These are phyloP conservation scores for Entelexis sorbosivorans DNA, from an alignment of 1,139 yeast genomes.

Conservation along the genomic window DNA sequence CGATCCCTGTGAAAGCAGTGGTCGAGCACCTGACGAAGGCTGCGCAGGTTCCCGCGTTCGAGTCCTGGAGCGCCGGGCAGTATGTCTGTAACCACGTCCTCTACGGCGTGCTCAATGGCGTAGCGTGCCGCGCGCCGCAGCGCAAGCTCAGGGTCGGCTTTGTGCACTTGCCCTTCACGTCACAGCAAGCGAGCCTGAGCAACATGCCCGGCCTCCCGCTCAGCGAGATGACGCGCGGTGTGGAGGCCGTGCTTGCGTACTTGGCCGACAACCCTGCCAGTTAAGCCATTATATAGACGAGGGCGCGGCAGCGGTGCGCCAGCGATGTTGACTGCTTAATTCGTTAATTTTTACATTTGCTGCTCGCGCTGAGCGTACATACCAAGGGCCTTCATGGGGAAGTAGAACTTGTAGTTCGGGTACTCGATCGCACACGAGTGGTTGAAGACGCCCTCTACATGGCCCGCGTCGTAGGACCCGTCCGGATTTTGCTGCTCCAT, in stretches of 20 bases:
- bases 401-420: slow-evolving; percentile 82
- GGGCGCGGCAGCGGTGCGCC: too few relatives aligned
- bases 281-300: too few relatives aligned
- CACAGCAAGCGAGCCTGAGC: slow-evolving; percentile 10
- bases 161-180: slow-evolving; percentile 20
- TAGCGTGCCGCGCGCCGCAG: not conserved
- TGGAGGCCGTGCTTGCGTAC: slow-evolving; percentile 3
- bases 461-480: slow-evolving; percentile 84
- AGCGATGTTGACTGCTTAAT: too few relatives aligned
- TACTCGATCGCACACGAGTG: slow-evolving; percentile 90
- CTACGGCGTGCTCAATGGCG: slow-evolving; percentile 18
- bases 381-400: slow-evolving; percentile 89
- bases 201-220: slow-evolving; percentile 9
- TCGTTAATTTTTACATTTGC: not conserved
- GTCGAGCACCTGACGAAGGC: slow-evolving; percentile 7
- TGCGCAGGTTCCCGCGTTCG: slow-evolving; percentile 8
- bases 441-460: slow-evolving; percentile 91
- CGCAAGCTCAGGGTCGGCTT: slow-evolving; percentile 15
- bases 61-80: slow-evolving; percentile 21
- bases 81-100: slow-evolving; percentile 20
- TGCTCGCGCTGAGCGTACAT: slow-evolving; percentile 37
- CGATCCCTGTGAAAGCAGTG: slow-evolving; percentile 12
- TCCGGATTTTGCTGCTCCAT: slow-evolving; percentile 55
- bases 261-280: not conserved
- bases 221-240: slow-evolving; percentile 9